These are phyloP conservation scores for Suillus brevipes DNA, from an alignment of 768 basidiomycete genomes.

Conservation along the genomic window DNA sequence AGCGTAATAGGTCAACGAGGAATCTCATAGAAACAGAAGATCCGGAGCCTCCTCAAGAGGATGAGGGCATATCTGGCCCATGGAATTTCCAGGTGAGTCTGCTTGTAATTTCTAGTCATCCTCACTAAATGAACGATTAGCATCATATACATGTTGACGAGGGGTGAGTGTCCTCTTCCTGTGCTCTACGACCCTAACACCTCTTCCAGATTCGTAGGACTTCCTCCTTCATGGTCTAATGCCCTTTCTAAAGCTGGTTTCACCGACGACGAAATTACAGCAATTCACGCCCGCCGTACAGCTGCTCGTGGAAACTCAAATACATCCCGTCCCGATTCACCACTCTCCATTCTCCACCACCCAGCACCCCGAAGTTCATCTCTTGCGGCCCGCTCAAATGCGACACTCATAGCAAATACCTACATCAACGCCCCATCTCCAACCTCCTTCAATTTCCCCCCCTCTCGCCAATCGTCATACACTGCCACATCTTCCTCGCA, in stretches of 20 bases:
- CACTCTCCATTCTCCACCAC: constrained; percentile 30
- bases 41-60: constrained; percentile 30
- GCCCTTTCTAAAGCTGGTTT: constrained; percentile 64
- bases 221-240: constrained; percentile 74
- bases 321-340: constrained; percentile 15
- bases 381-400: constrained; percentile 7
- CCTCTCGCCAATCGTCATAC: not conserved
- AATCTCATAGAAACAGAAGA: constrained; percentile 24
- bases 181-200: constrained; percentile 6
- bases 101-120: not conserved
- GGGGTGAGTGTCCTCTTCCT: constrained; percentile 42
- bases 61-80: constrained; percentile 65
- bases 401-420: not conserved
- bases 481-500: not conserved
- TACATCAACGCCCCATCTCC: not conserved
- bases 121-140: constrained; percentile 33
- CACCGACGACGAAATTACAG: constrained; percentile 65
- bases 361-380: constrained; percentile 30
- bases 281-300: constrained; percentile 47
- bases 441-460: not conserved
- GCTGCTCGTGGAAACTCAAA: constrained; percentile 6
- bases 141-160: constrained; percentile 83
- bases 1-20: constrained; percentile 32
- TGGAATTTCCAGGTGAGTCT: constrained; percentile 73
- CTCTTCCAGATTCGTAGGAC: constrained; percentile 50